Percentiles rank a stretch among this genome's conserved stretches.
phyloP scores from a whole-genome alignment of 768 basidiomycete genomes.

The Russula sp. region DNA sequence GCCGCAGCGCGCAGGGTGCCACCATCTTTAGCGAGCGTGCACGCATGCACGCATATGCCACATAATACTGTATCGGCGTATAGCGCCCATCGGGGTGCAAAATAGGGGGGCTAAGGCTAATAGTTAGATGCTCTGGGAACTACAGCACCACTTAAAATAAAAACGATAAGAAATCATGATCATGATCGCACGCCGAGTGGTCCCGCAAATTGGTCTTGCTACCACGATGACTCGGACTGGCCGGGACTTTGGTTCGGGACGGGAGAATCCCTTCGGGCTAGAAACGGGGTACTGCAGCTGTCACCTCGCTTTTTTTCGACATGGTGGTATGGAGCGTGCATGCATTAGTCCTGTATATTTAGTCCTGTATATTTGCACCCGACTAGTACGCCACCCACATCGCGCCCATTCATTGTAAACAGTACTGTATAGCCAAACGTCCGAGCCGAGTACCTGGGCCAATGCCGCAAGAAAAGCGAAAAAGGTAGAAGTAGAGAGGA shows the following conservation, averaged over 20 bases:
- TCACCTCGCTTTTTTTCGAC: neutral
- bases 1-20: neutral
- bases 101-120: slow-evolving; percentile 5
- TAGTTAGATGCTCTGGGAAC: slow-evolving; percentile 6
- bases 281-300: neutral
- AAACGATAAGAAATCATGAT: neutral
- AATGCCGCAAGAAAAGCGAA: neutral
- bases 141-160: neutral
- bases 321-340: neutral
- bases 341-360: too few relatives aligned
- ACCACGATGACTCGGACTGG: slow-evolving; percentile 8
- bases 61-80: neutral
- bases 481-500: neutral
- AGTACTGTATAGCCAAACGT: too few relatives aligned
- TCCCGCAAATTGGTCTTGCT: neutral
- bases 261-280: neutral
- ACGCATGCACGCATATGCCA: neutral
- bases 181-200: neutral
- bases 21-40: neutral
- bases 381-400: neutral
- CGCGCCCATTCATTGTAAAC: too few relatives aligned
- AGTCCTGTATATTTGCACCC: neutral
- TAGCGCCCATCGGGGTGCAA: neutral
- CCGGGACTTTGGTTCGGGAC: neutral
- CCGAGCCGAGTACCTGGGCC: neutral